A percentile compares a stretch with the other conserved stretches of the same genome.
phyloP scores from a whole-genome alignment of 192 early-diverging fungal species.

The Backusella australiensis region DNA sequence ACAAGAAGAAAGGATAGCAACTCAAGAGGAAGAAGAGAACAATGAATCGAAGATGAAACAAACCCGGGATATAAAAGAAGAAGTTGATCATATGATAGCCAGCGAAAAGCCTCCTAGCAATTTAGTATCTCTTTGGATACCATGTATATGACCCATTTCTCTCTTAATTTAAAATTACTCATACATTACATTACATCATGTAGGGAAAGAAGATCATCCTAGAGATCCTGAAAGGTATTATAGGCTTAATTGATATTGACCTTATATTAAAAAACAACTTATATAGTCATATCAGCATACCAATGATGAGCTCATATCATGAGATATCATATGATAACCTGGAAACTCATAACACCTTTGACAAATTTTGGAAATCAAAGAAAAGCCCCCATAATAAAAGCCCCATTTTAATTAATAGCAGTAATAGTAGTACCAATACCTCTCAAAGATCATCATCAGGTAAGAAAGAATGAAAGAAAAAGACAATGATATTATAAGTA shows the following conservation, averaged over 20 bases:
- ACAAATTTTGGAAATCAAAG: not conserved
- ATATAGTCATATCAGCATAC: not conserved
- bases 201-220: not conserved
- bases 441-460: not conserved
- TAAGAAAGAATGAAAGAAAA: not conserved
- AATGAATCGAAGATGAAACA: not conserved
- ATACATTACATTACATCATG: not conserved
- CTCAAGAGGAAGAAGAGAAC: not conserved
- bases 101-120: not conserved
- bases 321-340: not conserved
- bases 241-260: not conserved
- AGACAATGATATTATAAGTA: not conserved
- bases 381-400: not conserved
- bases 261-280: not conserved
- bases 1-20: not conserved
- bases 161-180: not conserved
- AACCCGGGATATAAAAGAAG: not conserved
- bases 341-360: not conserved
- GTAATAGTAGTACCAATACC: not conserved
- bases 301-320: slow-evolving; percentile 4
- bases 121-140: not conserved
- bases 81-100: not conserved
- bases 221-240: not conserved
- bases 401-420: not conserved
- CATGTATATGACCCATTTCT: not conserved